Evolutionary conservation across 2,329 filamentous ascomycete species (phyloP), one percentile per base, ranked within the genome.

Genomic region (Hymenoscyphus linearis): DNA sequence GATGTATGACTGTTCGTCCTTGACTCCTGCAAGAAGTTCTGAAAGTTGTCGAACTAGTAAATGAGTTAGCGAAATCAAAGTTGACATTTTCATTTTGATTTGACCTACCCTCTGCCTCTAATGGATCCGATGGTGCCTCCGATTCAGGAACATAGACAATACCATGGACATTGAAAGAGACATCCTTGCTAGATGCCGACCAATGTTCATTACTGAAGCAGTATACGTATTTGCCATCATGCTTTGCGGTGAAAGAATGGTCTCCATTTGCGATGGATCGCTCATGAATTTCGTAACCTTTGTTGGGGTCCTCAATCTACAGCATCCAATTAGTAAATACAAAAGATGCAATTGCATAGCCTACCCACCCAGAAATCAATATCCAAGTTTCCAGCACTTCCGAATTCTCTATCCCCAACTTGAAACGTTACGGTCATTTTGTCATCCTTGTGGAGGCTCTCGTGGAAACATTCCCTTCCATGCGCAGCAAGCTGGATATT

Each of bases 161-260:
- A 70, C 95, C 95, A 78, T 99, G 95, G 58, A 99, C 95, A 76
- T 99, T 99, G 85, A 99, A 99, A 60, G 91, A 96, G 59, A 99
- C 93, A 77, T 99, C 95, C 79, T 99, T 99, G 74, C 86, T 96
- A 76, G 91, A 91, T 62, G 93, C 92, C 62, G 91, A 90, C 92
- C 93, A 99, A 76, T 95, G 89, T 81, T 98, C 93, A 78, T 99
- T 99, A 78, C 95, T 96, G 80, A 99, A 99, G 85, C 95, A 99
- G 85, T 99, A 99, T 61, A 85, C 81, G 80, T 90, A 97, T 78
- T 90, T 92, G 67, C 95, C 95, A 76, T 99, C 93, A 73, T 86
- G 79, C 70, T 83, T 80, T 57, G 95, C 93, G 44, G 86, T 89
- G 78, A 99, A 98, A 62, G 90, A 90, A 80, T 96, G 91, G 77